These are phyloP conservation scores for Sicyos edulis DNA, from an alignment of 306 rosid species.

Conservation along the genomic window DNA sequence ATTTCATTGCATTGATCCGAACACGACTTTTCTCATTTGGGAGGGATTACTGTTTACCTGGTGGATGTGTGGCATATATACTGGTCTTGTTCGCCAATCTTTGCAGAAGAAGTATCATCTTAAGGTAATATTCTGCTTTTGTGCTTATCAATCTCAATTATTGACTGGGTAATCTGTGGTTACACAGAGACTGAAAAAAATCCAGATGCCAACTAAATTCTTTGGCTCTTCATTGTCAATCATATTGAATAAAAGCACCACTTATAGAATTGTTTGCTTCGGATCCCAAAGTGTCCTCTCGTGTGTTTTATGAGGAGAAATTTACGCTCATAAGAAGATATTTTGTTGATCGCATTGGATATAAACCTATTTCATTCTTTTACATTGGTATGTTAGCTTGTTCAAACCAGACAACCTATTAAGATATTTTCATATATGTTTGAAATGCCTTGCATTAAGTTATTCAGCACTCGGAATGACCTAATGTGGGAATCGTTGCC, in stretches of 20 bases:
- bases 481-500: too few species aligned
- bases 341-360: background rate
- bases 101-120: slow-evolving; percentile 92
- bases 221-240: background rate
- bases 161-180: background rate
- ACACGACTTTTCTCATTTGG: slow-evolving; percentile 54
- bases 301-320: background rate
- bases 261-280: slow-evolving; percentile 1
- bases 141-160: background rate
- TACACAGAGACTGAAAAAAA: background rate
- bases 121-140: slow-evolving; percentile 38
- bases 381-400: background rate
- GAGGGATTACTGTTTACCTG: slow-evolving; percentile 90
- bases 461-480: too few species aligned
- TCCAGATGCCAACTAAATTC: background rate
- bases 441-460: too few species aligned
- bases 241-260: background rate
- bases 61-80: slow-evolving; percentile 98
- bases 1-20: slow-evolving; percentile 55
- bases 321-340: background rate
- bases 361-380: background rate
- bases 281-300: background rate
- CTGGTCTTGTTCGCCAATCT: slow-evolving; percentile 81
- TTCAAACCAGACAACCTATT: background rate
- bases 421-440: background rate